phyloP scores from a whole-genome alignment of 129 eudicot genomes.

The Helichrysum umbraculigerum region DNA sequence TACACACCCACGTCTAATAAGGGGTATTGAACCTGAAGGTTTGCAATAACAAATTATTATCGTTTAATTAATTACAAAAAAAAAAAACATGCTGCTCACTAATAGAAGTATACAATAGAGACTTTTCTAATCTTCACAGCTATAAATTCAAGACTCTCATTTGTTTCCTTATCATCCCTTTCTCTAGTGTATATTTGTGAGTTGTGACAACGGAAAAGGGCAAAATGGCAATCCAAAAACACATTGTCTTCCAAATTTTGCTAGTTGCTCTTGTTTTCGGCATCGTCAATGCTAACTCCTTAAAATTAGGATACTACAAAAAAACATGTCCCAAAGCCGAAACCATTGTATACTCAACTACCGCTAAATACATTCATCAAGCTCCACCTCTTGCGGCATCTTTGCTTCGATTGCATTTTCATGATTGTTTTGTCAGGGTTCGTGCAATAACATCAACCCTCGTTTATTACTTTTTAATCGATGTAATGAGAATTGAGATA shows the following conservation, averaged over 20 bases:
- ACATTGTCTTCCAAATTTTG: conserved; percentile 33
- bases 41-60: background rate
- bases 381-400: conserved; percentile 62
- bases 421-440: conserved; percentile 55
- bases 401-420: conserved; percentile 67
- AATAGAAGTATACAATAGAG: background rate
- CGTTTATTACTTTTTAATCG: no score
- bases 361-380: conserved; percentile 28
- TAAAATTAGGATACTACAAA: conserved; percentile 37
- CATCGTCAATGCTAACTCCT: conserved; percentile 39
- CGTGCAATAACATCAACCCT: background rate
- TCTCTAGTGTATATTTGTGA: background rate
- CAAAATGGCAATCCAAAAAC: conserved; percentile 23
- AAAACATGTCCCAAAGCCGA: conserved; percentile 51
- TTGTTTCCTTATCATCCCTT: conserved; percentile 15
- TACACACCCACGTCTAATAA: background rate
- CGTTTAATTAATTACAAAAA: background rate
- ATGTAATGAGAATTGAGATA: background rate
- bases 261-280: conserved; percentile 24
- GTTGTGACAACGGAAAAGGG: background rate
- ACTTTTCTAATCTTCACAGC: background rate
- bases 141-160: conserved; percentile 7
- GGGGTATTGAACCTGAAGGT: background rate
- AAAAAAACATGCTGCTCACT: background rate
- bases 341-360: conserved; percentile 37